These are phyloP conservation scores for Ustilago cynodontis DNA, from an alignment of 1,284 basidiomycete species.

Conservation along the genomic window DNA sequence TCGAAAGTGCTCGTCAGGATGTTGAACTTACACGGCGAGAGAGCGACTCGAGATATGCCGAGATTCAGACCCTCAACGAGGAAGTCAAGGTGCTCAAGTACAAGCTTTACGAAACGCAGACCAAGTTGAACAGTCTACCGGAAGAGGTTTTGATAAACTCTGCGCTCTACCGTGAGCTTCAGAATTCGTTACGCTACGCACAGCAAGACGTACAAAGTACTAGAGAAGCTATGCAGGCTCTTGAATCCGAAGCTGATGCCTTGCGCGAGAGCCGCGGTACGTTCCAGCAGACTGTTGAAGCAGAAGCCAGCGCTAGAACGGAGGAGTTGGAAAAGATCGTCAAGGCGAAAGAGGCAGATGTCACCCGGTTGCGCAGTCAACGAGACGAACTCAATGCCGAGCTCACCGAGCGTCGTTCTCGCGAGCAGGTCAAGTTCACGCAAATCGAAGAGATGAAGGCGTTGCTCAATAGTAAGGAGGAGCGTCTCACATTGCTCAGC, in stretches of 20 bases:
- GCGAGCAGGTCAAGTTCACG: slow-evolving; percentile 62
- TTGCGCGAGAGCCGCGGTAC: slow-evolving; percentile 59
- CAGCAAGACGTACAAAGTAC: slow-evolving; percentile 30
- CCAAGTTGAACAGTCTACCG: slow-evolving; percentile 36
- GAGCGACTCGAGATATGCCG: slow-evolving; percentile 50
- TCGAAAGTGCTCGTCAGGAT: slow-evolving; percentile 40
- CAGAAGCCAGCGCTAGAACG: slow-evolving; percentile 64
- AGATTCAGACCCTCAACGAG: slow-evolving; percentile 51
- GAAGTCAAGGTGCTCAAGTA: slow-evolving; percentile 38
- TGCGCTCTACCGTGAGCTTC: slow-evolving; percentile 39
- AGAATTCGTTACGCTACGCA: slow-evolving; percentile 22
- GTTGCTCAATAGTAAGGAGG: slow-evolving; percentile 72
- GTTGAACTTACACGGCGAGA: slow-evolving; percentile 45
- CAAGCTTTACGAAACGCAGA: slow-evolving; percentile 34
- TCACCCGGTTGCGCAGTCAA: slow-evolving; percentile 39
- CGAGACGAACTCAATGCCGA: slow-evolving; percentile 58
- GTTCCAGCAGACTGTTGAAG: slow-evolving; percentile 44
- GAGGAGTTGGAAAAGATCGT: slow-evolving; percentile 81
- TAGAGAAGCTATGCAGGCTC: slow-evolving; percentile 25
- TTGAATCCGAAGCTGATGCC: slow-evolving; percentile 57
- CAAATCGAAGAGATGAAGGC: slow-evolving; percentile 67
- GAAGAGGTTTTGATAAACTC: slow-evolving; percentile 41
- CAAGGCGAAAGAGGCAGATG: slow-evolving; percentile 77
- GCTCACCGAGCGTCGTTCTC: slow-evolving; percentile 60
- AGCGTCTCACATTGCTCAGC: slow-evolving; percentile 80